phyloP scores from a whole-genome alignment of 2,329 filamentous ascomycete genomes.

The Gyromitra esculenta region DNA sequence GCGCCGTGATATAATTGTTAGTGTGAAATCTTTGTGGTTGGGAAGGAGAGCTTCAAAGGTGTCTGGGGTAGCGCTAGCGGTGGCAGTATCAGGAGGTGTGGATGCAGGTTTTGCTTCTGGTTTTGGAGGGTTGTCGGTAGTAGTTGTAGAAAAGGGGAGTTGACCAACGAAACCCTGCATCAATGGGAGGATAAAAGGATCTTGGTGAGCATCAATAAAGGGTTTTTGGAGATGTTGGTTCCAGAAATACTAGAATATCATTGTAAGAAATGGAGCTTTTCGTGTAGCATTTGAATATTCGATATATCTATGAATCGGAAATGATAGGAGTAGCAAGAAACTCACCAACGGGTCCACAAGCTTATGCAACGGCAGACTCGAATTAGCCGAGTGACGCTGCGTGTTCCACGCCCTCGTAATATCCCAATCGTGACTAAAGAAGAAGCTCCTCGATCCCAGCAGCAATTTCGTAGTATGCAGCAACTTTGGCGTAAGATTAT shows the following conservation, averaged over 20 bases:
- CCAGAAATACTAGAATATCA: conserved; percentile 77
- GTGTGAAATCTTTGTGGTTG: conserved; percentile 67
- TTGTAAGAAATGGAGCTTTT: conserved; percentile 15
- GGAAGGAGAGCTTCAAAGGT: conserved; percentile 30
- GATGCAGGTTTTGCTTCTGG: conserved; percentile 32
- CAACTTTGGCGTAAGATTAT: conserved; percentile 80
- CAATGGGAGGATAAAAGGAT: conserved; percentile 78
- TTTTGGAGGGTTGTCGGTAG: conserved; percentile 57
- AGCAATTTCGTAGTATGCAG: conserved; percentile 84
- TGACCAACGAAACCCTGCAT: conserved; percentile 97
- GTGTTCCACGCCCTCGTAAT: conserved; percentile 74
- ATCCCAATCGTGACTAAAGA: conserved; percentile 94
- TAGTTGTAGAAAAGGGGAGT: conserved; percentile 72
- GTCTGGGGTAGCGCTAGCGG: neutral
- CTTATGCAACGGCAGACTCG: conserved; percentile 71
- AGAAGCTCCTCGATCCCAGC: conserved; percentile 85
- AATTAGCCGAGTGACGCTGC: conserved; percentile 60
- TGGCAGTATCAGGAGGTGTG: neutral
- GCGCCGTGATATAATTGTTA: conserved; percentile 92
- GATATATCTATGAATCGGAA: conserved; percentile 8
- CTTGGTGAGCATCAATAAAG: conserved; percentile 77
- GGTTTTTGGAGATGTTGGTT: conserved; percentile 78
- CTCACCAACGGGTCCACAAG: conserved; percentile 74
- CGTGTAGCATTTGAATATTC: neutral
- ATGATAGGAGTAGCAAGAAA: conserved; percentile 33